Conservation (phyloP, 257 asterid genomes). For the Thymus quinquecostatus region DNA sequence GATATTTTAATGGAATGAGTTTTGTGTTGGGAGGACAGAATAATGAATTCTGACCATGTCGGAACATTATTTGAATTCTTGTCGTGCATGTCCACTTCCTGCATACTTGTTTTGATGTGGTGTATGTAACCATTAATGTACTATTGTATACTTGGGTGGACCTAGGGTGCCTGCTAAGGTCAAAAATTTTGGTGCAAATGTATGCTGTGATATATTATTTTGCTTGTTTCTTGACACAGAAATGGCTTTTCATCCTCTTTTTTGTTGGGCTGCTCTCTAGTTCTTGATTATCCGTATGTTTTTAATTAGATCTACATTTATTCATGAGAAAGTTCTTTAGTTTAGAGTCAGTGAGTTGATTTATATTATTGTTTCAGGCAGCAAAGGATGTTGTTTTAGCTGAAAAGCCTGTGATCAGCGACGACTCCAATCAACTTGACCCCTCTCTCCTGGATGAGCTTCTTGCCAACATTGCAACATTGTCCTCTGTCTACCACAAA, state of each 20-base stretch:
- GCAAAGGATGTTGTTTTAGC: constrained; percentile 99
- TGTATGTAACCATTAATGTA: background rate
- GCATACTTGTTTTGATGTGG: constrained; percentile 19
- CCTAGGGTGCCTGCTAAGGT: background rate
- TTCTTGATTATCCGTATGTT: constrained; percentile 21
- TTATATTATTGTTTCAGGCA: constrained; percentile 61
- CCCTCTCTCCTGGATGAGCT: constrained; percentile 96
- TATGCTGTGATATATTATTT: background rate
- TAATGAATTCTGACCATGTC: background rate
- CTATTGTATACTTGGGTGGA: constrained; percentile 4
- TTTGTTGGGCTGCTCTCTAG: constrained; percentile 9
- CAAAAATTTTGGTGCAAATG: background rate
- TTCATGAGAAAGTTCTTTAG: constrained; percentile 13
- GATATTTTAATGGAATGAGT: constrained; percentile 14
- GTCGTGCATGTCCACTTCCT: background rate
- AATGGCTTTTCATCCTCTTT: constrained; percentile 15
- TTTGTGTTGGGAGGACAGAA: constrained; percentile 12
- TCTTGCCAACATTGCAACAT: constrained; percentile 93
- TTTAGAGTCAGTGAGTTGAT: constrained; percentile 5
- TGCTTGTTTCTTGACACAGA: constrained; percentile 18
- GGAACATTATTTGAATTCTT: constrained; percentile 20
- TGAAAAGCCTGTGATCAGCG: constrained; percentile 97
- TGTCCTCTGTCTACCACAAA: constrained; percentile 97
- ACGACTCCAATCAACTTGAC: constrained; percentile 91
- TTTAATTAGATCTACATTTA: constrained; percentile 9